These are phyloP conservation scores for Arthrobotrys sphaeroides DNA, from an alignment of 2,329 filamentous ascomycete species.

Conservation along the genomic window DNA sequence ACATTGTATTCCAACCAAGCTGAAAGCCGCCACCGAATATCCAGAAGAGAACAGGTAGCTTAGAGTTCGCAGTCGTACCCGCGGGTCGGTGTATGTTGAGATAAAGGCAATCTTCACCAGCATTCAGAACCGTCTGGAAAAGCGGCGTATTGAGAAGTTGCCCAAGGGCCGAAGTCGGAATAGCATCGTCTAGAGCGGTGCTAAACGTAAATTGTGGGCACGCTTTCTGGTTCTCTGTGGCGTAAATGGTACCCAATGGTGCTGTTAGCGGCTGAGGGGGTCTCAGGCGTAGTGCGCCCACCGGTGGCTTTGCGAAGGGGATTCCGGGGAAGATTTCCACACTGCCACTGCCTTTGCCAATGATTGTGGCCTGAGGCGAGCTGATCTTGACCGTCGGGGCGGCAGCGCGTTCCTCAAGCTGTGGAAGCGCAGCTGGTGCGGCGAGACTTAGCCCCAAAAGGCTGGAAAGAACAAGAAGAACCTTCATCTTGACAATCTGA, in stretches of 20 bases:
- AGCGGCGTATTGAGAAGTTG: constrained; percentile 68
- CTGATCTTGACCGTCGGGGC: constrained; percentile 68
- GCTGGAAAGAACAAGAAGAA: constrained; percentile 22
- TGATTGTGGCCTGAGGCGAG: constrained; percentile 66
- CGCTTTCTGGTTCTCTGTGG: constrained; percentile 68
- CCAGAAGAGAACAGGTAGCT: constrained; percentile 75
- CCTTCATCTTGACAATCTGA: constrained; percentile 40
- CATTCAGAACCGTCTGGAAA: constrained; percentile 67
- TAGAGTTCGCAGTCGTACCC: constrained; percentile 67
- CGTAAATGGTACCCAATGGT: constrained; percentile 68
- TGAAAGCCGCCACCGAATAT: constrained; percentile 74
- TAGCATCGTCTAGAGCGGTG: constrained; percentile 61
- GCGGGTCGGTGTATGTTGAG: constrained; percentile 63
- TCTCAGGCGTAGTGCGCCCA: constrained; percentile 65
- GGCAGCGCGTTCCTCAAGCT: constrained; percentile 64
- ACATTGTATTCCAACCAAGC: constrained; percentile 58
- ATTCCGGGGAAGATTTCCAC: constrained; percentile 72
- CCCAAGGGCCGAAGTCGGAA: constrained; percentile 64
- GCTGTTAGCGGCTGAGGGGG: constrained; percentile 59
- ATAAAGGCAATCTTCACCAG: constrained; percentile 65
- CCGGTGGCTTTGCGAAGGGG: constrained; percentile 69
- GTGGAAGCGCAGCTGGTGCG: constrained; percentile 58
- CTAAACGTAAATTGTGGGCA: constrained; percentile 78
- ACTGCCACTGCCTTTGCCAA: constrained; percentile 63
- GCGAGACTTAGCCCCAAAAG: constrained; percentile 37